phyloP scores from a whole-genome alignment of 768 basidiomycete species.

The Agaricus subrufescens region DNA sequence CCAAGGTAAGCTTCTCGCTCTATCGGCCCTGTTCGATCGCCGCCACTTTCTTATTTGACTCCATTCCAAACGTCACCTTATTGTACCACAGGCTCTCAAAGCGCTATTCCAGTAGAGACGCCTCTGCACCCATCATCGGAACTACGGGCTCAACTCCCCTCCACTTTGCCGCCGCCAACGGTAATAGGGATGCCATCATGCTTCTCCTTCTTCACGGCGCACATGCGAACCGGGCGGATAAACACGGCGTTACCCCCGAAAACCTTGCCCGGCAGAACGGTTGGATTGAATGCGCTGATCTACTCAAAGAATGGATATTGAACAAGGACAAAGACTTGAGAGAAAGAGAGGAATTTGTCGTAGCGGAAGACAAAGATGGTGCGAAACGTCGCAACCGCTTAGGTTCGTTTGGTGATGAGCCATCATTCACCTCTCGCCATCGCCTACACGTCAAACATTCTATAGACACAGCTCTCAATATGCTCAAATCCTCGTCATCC shows the following conservation, averaged over 20 bases:
- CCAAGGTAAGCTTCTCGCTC: constrained; percentile 55
- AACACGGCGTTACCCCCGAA: constrained; percentile 87
- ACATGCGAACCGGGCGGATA: constrained; percentile 76
- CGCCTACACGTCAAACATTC: constrained; percentile 74
- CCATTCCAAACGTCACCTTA: constrained; percentile 11
- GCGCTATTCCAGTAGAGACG: constrained; percentile 63
- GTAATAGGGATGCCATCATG: constrained; percentile 72
- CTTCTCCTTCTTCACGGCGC: constrained; percentile 86
- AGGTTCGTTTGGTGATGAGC: constrained; percentile 18
- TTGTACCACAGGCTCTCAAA: constrained; percentile 51
- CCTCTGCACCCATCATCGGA: constrained; percentile 68
- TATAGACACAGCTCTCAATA: constrained; percentile 66
- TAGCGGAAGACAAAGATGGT: constrained; percentile 15
- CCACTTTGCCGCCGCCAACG: constrained; percentile 96
- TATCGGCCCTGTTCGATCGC: constrained; percentile 6
- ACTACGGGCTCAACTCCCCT: constrained; percentile 90
- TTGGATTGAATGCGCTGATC: constrained; percentile 71
- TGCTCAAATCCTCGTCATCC: constrained; percentile 36
- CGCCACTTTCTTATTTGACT: constrained; percentile 10
- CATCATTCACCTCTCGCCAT: constrained; percentile 31
- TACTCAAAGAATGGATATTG: constrained; percentile 61
- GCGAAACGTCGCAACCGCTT: constrained; percentile 2
- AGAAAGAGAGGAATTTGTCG: constrained; percentile 36
- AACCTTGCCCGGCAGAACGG: constrained; percentile 77
- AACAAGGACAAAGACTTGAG: constrained; percentile 60